Base-by-base conservation (phyloP, 305 asterid species). In the Fraxinus sp. region DNA sequence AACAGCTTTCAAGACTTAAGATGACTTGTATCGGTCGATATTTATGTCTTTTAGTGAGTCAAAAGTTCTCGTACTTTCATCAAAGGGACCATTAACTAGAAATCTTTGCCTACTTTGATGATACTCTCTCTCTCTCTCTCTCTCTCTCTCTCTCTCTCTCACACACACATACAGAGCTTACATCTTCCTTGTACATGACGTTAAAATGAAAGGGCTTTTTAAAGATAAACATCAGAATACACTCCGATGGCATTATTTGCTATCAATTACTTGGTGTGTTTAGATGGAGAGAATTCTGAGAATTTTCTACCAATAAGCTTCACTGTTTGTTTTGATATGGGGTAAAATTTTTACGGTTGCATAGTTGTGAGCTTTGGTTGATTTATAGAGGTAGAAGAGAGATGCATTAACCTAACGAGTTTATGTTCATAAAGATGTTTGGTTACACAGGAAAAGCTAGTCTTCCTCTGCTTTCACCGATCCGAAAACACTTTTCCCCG, bases 321-420 rank as follows among this genome's bases (percentile, higher is more conserved):
- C 71, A 77, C 18, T 62, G 22, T 80, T 33, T 35, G 13, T 79
- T 79, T 68, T 74, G 13, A 20, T 75, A 43, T 22, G 28, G 32
- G 43, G 26, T 64, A 79, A 26, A 66, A 66, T 46, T 68, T 9
- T 66, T 33, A 26, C 33, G 20, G 66, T 46, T 26, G 68, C 43
- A 18, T 74, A 59, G 78, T 79, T 36, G 52, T 79, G 6, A 18
- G 30, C 75, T 79, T 72, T 10, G 66, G 20, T 36, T 71, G 52
- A 77, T 82, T 66, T 78, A 1, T 32, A 57, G 5, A 74, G 80
- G 74, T 66, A 55, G 77, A 32, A n/a, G 35, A 77, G 75, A 77
- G 76, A 79, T 68, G 57, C 43, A 39, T 16, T 59, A 46, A 39
- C 32, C 75, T 32, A 30, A 70, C 14, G 32, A 26, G 74, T 66